Evolutionary conservation across 2,329 filamentous ascomycete genomes (phyloP).

Genomic region (Sporothrix pallida): DNA sequence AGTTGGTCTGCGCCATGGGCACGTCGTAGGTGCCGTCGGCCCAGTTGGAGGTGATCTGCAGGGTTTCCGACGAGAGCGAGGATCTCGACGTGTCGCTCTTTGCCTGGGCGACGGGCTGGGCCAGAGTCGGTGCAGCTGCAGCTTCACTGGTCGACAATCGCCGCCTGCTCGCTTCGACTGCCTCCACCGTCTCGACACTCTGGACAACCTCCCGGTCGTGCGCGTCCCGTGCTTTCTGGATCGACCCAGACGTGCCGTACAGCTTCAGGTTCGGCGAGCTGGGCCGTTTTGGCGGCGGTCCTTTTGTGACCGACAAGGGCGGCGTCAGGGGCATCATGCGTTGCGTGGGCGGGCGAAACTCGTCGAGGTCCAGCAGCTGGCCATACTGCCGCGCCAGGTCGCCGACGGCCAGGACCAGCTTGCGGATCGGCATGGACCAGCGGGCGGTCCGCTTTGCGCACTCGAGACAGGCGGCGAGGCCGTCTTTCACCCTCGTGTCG

Average conservation of each 20-base stretch:
- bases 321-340: neutral
- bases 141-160: neutral
- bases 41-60: conserved; percentile 25
- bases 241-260: conserved; percentile 19
- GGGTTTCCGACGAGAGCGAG: neutral
- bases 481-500: conserved; percentile 9
- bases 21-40: conserved; percentile 29
- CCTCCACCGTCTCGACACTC: neutral
- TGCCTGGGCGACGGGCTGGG: neutral
- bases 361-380: conserved; percentile 20
- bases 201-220: conserved; percentile 22
- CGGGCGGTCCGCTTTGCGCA: conserved; percentile 19
- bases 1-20: conserved; percentile 25
- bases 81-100: neutral
- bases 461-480: conserved; percentile 8
- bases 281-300: conserved; percentile 1
- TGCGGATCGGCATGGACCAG: conserved; percentile 27
- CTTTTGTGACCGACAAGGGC: neutral
- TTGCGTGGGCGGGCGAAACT: neutral
- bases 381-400: conserved; percentile 22
- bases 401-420: conserved; percentile 24
- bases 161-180: neutral
- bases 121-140: neutral
- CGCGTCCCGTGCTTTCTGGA: conserved; percentile 10
- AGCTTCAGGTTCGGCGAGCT: conserved; percentile 2